Conservation (phyloP, 768 basidiomycete species). For the Lactarius akahatsu region DNA sequence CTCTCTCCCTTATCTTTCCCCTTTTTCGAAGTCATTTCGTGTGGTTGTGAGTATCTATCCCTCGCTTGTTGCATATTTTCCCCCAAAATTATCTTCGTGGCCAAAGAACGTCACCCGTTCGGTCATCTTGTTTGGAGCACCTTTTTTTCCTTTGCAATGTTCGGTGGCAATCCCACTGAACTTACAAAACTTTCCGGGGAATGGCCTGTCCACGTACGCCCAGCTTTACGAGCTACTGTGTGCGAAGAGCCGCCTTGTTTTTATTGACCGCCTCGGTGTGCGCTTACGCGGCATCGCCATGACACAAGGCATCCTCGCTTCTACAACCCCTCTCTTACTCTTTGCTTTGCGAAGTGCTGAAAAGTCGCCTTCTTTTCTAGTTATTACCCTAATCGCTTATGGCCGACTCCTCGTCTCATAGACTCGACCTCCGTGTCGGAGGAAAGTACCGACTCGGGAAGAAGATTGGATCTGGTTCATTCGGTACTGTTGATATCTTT, state of each 20-base stretch:
- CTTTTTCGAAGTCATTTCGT: slow-evolving; percentile 9
- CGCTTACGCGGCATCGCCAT: slow-evolving; percentile 18
- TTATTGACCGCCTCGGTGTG: slow-evolving; percentile 1
- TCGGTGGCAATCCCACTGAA: not conserved
- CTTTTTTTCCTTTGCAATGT: not conserved
- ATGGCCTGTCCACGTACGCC: not conserved
- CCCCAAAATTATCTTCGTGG: slow-evolving; percentile 4
- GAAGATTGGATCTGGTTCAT: slow-evolving; percentile 99
- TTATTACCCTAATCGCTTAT: slow-evolving; percentile 40
- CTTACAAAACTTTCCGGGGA: not conserved
- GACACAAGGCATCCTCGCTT: slow-evolving; percentile 14
- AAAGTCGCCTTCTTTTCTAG: slow-evolving; percentile 8
- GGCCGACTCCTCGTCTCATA: slow-evolving; percentile 70
- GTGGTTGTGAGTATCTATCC: slow-evolving; percentile 20
- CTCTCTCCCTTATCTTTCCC: slow-evolving; percentile 20
- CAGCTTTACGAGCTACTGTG: not conserved
- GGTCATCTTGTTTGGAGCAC: slow-evolving; percentile 17
- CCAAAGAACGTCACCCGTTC: not conserved
- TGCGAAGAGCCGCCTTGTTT: not conserved
- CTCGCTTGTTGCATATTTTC: not conserved
- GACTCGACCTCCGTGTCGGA: slow-evolving; percentile 85
- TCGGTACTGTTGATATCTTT: slow-evolving; percentile 61
- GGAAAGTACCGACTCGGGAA: slow-evolving; percentile 98
- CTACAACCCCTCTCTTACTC: not conserved
- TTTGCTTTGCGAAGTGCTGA: slow-evolving; percentile 11